Conservation (phyloP, 2,329 filamentous ascomycete genomes). For the Colletotrichum simmondsii region DNA sequence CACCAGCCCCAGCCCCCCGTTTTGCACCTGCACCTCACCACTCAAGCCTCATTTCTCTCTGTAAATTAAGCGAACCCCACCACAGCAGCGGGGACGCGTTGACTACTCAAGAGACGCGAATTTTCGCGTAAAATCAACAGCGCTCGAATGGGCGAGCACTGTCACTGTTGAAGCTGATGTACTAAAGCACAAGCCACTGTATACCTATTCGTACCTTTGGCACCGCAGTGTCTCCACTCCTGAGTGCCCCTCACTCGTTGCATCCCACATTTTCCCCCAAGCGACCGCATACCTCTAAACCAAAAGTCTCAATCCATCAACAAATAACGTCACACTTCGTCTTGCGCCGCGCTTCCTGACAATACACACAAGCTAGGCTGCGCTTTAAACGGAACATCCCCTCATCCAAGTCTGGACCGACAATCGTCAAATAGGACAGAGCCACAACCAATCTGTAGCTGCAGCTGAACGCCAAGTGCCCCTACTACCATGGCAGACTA, state of each 20-base stretch:
- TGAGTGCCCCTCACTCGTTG: slow-evolving; percentile 3
- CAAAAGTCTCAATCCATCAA: slow-evolving; percentile 29
- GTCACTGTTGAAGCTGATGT: not conserved
- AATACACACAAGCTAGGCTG: not conserved
- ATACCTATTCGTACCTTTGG: not conserved
- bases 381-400: not conserved
- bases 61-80: slow-evolving; percentile 33
- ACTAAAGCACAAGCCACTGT: not conserved
- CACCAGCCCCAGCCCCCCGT: slow-evolving; percentile 33
- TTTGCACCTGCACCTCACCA: slow-evolving; percentile 10
- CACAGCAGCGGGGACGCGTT: slow-evolving; percentile 8
- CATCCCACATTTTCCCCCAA: slow-evolving; percentile 30
- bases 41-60: slow-evolving; percentile 21
- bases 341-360: slow-evolving; percentile 7
- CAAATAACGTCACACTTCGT: slow-evolving; percentile 33
- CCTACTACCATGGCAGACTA: slow-evolving; percentile 54
- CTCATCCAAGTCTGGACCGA: not conserved
- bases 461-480: not conserved
- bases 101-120: slow-evolving; percentile 24
- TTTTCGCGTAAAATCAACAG: slow-evolving; percentile 32
- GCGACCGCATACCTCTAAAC: slow-evolving; percentile 19
- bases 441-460: not conserved
- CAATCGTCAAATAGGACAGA: not conserved
- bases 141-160: not conserved
- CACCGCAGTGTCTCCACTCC: not conserved